Evolutionary conservation across 441 rosid genomes (phyloP), one percentile per base, ranked within the genome.

Genomic region (Populus hybrid): DNA sequence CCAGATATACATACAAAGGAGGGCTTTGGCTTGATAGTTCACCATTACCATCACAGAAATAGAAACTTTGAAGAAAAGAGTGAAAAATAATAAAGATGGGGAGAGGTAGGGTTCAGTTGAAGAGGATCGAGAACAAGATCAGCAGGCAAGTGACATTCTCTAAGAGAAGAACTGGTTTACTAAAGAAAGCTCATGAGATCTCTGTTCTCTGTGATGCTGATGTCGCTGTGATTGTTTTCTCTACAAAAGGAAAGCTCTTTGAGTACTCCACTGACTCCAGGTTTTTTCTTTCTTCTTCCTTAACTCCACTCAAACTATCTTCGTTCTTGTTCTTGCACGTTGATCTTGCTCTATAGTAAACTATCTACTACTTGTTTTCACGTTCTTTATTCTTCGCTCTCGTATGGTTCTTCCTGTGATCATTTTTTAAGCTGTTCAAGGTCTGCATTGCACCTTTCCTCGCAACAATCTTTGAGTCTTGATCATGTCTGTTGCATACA

Each of bases 181-280:
- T 91, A 12, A 93, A 93, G 93, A 93, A 93, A 83, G 92, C 97
- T 81, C 91, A 86, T 72, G 98, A 93, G 90, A 93, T 93, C 95
- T 92, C 97, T 26, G 28, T 26, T 26, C 28, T 26, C 28, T 26
- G 28, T 26, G 28, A 26, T 26, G 28, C 28, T 26, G 90, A 92
- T 7, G 91, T 91, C 54, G 97, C 90, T 81, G 80, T 93, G 80
- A 91, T 94, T 81, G 89, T 94, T 77, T 91, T 92, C 87, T 90
- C 98, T n/a, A 88, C 90, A 12, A 94, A 86, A 85, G 94, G 97
- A 35, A 94, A 90, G 80, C 93, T 92, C 85, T 92, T 83, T 75
- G 94, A 92, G 84, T 92, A 81, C 85, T 88, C 97, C 36, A 85
- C 87, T 18, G 87, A 91, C 10, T 90, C 93, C 64, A 88, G 95